Evolutionary conservation across 139 green algal genomes (phyloP).

Genomic region (Chlorella sp.): DNA sequence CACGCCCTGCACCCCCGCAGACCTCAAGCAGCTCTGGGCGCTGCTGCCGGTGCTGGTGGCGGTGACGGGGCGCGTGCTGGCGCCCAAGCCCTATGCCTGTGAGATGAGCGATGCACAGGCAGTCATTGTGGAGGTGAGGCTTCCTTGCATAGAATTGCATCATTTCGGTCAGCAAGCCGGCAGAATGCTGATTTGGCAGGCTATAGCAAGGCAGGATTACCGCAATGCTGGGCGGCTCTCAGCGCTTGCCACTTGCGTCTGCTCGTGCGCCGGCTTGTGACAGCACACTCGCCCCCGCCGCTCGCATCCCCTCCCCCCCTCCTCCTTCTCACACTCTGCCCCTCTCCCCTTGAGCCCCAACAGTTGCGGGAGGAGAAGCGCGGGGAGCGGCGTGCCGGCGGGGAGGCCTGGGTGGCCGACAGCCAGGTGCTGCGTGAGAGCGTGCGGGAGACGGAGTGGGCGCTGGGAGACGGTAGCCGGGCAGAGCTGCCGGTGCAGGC

Average conservation of each 20-base stretch:
- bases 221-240: not conserved
- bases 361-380: conserved; percentile 40
- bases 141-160: not conserved
- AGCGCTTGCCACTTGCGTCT: too few relatives aligned
- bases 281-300: too few relatives aligned
- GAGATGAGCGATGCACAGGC: conserved; percentile 37
- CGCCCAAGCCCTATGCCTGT: conserved; percentile 16
- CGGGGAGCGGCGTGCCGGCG: conserved; percentile 8
- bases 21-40: conserved; percentile 33
- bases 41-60: conserved; percentile 45
- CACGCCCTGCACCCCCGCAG: conserved; percentile 6
- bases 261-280: too few relatives aligned
- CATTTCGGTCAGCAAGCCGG: not conserved
- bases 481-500: conserved; percentile 38
- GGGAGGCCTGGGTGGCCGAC: conserved; percentile 27
- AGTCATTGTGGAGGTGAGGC: conserved; percentile 32
- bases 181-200: not conserved
- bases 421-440: conserved; percentile 17
- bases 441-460: conserved; percentile 39
- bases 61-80: conserved; percentile 43
- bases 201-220: not conserved
- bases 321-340: not conserved
- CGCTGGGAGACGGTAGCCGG: conserved; percentile 8
- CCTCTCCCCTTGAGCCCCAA: not conserved
- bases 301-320: not conserved